Evolutionary conservation across 2,329 filamentous ascomycete species (phyloP).

Genomic region (Fusarium oligoseptatum): DNA sequence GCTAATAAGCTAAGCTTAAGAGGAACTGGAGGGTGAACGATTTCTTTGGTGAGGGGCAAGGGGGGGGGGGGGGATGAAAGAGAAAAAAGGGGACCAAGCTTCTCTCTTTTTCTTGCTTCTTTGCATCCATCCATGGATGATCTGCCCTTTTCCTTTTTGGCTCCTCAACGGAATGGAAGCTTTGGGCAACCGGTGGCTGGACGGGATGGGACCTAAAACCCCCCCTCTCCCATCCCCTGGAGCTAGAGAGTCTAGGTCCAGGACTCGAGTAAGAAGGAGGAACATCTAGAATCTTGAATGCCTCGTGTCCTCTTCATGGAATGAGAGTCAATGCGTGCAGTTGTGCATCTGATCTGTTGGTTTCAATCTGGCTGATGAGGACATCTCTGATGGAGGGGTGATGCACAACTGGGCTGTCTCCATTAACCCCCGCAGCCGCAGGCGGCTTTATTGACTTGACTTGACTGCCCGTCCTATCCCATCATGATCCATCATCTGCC

Average conservation of each 20-base stretch:
- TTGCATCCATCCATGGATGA: background rate
- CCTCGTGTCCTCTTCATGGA: slow-evolving; percentile 20
- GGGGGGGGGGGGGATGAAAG: background rate
- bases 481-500: background rate
- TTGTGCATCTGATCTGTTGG: background rate
- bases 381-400: background rate
- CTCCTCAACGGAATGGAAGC: slow-evolving; percentile 37
- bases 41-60: slow-evolving; percentile 20
- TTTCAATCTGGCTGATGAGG: background rate
- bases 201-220: background rate
- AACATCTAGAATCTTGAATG: slow-evolving; percentile 16
- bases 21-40: slow-evolving; percentile 10
- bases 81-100: slow-evolving; percentile 15
- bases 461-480: background rate
- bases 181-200: slow-evolving; percentile 33
- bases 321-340: slow-evolving; percentile 6
- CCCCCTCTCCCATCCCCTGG: slow-evolving; percentile 27
- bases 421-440: background rate
- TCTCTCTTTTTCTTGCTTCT: background rate
- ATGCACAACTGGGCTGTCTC: background rate
- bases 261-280: slow-evolving; percentile 2
- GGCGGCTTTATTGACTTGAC: background rate
- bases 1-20: slow-evolving; percentile 32
- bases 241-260: slow-evolving; percentile 18
- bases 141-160: background rate